Percentiles rank a stretch among this genome's conserved stretches.
These are phyloP conservation scores for Asterochloris sp. DNA, from an alignment of 139 green algal species.

Conservation along the genomic window DNA sequence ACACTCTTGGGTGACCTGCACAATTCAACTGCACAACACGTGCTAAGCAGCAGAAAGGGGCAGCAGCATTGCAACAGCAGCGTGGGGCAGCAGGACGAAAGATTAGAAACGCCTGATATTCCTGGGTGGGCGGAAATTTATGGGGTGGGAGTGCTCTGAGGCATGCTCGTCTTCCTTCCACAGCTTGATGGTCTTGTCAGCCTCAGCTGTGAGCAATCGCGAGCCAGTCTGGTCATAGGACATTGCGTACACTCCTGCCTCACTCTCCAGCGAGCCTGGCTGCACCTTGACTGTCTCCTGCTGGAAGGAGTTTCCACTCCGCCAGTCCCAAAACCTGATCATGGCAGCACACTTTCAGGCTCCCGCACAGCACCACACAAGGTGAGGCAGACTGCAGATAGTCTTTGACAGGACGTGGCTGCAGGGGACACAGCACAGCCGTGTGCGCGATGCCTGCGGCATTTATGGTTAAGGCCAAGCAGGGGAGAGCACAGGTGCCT, in stretches of 20 bases:
- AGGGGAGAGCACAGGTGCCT: no score
- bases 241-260: slow-evolving; percentile 77
- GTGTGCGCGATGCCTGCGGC: no score
- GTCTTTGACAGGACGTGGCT: background rate
- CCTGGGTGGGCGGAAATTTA: slow-evolving; percentile 74
- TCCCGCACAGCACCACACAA: background rate
- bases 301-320: slow-evolving; percentile 93
- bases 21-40: no score
- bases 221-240: slow-evolving; percentile 75
- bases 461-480: no score
- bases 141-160: slow-evolving; percentile 82
- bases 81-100: no score
- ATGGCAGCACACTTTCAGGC: background rate
- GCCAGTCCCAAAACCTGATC: slow-evolving; percentile 92
- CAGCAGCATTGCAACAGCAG: no score
- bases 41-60: no score
- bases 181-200: slow-evolving; percentile 99
- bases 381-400: background rate
- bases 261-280: slow-evolving; percentile 89
- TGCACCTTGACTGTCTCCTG: slow-evolving; percentile 80
- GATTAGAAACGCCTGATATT: slow-evolving; percentile 7
- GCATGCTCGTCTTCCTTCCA: slow-evolving; percentile 91
- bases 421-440: no score
- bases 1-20: no score
- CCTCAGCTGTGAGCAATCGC: slow-evolving; percentile 86